These are phyloP conservation scores for Pleurostoma richardsiae DNA, from an alignment of 2,329 filamentous ascomycete genomes.

Conservation along the genomic window DNA sequence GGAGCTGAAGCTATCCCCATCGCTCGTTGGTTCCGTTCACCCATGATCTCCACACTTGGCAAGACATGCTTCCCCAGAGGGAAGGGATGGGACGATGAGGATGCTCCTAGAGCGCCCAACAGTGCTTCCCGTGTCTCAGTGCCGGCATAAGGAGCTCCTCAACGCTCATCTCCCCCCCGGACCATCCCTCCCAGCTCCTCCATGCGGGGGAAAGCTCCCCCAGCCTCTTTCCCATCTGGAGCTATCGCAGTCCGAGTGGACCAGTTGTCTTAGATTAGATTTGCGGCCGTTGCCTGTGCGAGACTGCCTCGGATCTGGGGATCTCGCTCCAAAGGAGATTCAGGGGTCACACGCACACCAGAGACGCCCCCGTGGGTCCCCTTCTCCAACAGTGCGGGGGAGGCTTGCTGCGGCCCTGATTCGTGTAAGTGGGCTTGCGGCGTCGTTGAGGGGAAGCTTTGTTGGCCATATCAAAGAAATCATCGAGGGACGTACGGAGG, in stretches of 20 bases:
- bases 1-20: neutral
- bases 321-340: neutral
- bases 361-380: neutral
- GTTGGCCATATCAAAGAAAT: neutral
- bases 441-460: neutral
- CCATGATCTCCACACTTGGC: neutral
- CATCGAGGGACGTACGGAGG: neutral
- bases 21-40: neutral
- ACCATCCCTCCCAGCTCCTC: neutral
- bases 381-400: neutral
- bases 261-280: too few species aligned
- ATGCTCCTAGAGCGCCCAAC: neutral
- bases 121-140: neutral
- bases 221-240: neutral
- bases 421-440: neutral
- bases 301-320: neutral
- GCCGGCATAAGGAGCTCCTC: neutral
- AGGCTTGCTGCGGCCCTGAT: neutral
- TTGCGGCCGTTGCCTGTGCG: too few species aligned
- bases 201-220: neutral
- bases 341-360: neutral
- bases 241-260: neutral
- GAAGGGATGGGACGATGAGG: too few species aligned
- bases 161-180: neutral
- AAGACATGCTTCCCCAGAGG: too few species aligned